Evolutionary conservation across 768 basidiomycete genomes (phyloP), one percentile per base, ranked within the genome.

Genomic region (Trametes cinnabarina): DNA sequence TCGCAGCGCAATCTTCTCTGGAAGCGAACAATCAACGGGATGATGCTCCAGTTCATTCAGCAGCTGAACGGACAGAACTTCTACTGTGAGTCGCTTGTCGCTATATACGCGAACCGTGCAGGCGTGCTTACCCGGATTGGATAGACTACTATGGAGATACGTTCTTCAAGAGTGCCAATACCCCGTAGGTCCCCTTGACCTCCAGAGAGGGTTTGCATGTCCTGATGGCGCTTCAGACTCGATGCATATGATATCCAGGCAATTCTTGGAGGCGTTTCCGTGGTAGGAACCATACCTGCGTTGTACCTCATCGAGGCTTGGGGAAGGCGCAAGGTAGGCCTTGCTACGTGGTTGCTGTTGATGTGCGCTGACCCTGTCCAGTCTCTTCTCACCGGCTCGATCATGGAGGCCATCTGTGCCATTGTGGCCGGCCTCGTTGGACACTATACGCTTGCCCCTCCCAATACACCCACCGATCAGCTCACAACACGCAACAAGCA

Each of bases 61-160:
- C 88, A 91, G 63, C 71, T 91, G 28, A 88, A 90, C 57, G 88
- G 88, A 14, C 88, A 92, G 70, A 90, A 88, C 68, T 90, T 89
- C 72, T 88, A 87, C 70, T 88, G 87, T 87, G 61, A 60, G 82
- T 70, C 15, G 25, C 1, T 6, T 22, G 20, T 42, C 30, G 1
- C 11, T 4, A n/a, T 11, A 23, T 43, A 3, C 15, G 4, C 14
- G 25, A 26, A 26, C 14, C 17, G 22, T 12, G 23, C 42, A 2
- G 14, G 9, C 11, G 2, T 15, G 23, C 22, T 66, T 64, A 52
- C 69, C 55, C 42, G 58, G 44, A 17, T 23, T 12, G 26, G 25
- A n/a, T 61, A 88, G 87, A 89, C 67, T 89, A 89, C 69, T 90
- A 88, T 65, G 87, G 88, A 17, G 86, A 90, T 57, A 87, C 85